Conservation (phyloP, 495 filamentous ascomycete genomes). For the Thozetella sp. region DNA sequence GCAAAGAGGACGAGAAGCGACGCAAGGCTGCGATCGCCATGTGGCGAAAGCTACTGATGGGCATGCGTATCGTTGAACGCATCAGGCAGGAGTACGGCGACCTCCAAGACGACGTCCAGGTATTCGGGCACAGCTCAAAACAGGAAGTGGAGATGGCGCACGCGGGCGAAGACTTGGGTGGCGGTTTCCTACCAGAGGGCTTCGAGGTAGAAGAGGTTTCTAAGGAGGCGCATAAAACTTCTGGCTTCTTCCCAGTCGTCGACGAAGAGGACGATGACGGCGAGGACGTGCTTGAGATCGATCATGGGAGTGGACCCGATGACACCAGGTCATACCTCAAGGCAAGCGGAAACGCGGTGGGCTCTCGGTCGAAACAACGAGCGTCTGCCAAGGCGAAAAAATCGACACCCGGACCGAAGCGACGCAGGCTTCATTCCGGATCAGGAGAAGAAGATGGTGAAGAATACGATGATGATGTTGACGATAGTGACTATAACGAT, state of each 20-base stretch:
- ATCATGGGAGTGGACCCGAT: slow-evolving; percentile 22
- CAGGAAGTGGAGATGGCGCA: slow-evolving; percentile 17
- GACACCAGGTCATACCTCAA: neutral
- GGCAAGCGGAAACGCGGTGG: neutral
- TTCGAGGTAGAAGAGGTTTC: slow-evolving; percentile 36
- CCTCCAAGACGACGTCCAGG: slow-evolving; percentile 37
- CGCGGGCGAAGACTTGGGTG: slow-evolving; percentile 48
- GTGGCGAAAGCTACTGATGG: slow-evolving; percentile 89
- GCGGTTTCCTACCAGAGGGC: slow-evolving; percentile 58
- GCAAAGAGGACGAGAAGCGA: slow-evolving; percentile 81
- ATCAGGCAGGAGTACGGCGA: slow-evolving; percentile 80
- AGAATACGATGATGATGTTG: slow-evolving; percentile 9
- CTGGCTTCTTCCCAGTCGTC: slow-evolving; percentile 38
- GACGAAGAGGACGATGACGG: slow-evolving; percentile 35
- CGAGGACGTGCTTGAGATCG: slow-evolving; percentile 25
- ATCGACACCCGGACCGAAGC: too few relatives aligned
- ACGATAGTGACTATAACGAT: neutral
- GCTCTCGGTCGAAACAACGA: slow-evolving; percentile 13
- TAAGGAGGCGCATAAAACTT: slow-evolving; percentile 24
- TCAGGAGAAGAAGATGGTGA: slow-evolving; percentile 20
- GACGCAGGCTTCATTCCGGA: slow-evolving; percentile 3
- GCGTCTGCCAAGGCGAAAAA: slow-evolving; percentile 11
- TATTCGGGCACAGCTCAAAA: slow-evolving; percentile 27
- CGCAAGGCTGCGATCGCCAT: slow-evolving; percentile 71
- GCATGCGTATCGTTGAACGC: slow-evolving; percentile 77